Conservation (phyloP, 805 yeast species). For the Lipomyces kockii region DNA sequence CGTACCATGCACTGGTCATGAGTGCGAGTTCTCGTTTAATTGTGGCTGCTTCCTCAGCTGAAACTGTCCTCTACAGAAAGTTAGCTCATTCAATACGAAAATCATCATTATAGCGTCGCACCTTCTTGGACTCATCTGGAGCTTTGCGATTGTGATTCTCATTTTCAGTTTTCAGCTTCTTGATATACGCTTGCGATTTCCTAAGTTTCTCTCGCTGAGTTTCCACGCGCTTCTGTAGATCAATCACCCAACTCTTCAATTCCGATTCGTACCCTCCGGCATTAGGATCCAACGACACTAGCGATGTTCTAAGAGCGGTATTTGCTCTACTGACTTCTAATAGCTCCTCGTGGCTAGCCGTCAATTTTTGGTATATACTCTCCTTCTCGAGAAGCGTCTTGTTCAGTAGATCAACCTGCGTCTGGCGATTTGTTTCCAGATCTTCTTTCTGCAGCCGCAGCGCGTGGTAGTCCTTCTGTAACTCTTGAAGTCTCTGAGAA, state of each 20-base stretch:
- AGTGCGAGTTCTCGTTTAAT: conserved; percentile 36
- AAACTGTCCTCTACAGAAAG: conserved; percentile 6
- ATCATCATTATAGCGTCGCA: not conserved
- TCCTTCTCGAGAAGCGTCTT: conserved; percentile 29
- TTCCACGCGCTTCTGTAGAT: conserved; percentile 30
- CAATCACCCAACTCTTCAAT: conserved; percentile 35
- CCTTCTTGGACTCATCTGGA: not conserved
- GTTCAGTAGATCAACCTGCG: conserved; percentile 18
- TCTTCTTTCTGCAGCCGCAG: conserved; percentile 9
- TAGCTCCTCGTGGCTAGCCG: conserved; percentile 29
- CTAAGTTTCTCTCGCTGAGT: conserved; percentile 28
- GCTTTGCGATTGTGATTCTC: conserved; percentile 9
- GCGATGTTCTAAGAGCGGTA: conserved; percentile 29
- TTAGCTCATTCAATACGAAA: not conserved
- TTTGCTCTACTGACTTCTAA: conserved; percentile 35
- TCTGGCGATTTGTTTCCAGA: conserved; percentile 10
- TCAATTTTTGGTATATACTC: conserved; percentile 24
- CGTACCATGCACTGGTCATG: conserved; percentile 42
- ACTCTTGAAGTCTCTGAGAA: conserved; percentile 7
- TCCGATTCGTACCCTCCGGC: conserved; percentile 29
- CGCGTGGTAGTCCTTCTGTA: conserved; percentile 21
- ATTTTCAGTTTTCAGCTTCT: conserved; percentile 24
- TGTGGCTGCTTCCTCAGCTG: conserved; percentile 29
- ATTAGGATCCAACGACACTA: conserved; percentile 27
- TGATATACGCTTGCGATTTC: conserved; percentile 28